Evolutionary conservation across 768 basidiomycete species (phyloP).

Genomic region (Podaxis sp.): DNA sequence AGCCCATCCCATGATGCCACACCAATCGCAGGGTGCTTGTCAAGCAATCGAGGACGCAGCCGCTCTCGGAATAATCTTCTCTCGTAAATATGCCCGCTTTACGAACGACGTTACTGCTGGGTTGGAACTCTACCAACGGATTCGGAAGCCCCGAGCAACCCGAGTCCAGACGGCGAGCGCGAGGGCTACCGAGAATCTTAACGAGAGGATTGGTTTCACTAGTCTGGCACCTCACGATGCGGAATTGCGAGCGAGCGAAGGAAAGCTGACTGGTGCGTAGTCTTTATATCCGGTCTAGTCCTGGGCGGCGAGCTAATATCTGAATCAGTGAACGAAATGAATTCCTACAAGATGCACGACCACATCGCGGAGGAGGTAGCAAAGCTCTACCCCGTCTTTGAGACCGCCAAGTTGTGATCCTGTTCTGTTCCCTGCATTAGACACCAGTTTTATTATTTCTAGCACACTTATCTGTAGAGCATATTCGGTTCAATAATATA

Average conservation of each 20-base stretch:
- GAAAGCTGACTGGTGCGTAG: slow-evolving; percentile 27
- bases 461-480: too few relatives aligned
- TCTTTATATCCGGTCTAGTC: neutral
- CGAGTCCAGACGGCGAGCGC: slow-evolving; percentile 28
- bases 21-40: slow-evolving; percentile 31
- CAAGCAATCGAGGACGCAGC: slow-evolving; percentile 34
- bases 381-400: slow-evolving; percentile 1
- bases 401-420: neutral
- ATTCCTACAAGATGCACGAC: slow-evolving; percentile 31
- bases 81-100: slow-evolving; percentile 25
- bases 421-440: neutral
- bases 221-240: slow-evolving; percentile 28
- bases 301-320: neutral
- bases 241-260: slow-evolving; percentile 25
- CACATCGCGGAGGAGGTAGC: slow-evolving; percentile 19
- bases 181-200: slow-evolving; percentile 30
- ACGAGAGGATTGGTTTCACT: slow-evolving; percentile 33
- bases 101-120: slow-evolving; percentile 25
- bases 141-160: slow-evolving; percentile 32
- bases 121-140: slow-evolving; percentile 27
- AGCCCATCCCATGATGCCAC: slow-evolving; percentile 31
- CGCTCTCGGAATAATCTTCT: slow-evolving; percentile 31
- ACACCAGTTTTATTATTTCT: neutral
- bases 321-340: slow-evolving; percentile 31
- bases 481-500: too few relatives aligned